Evolutionary conservation across 768 basidiomycete genomes (phyloP), one percentile per base, ranked within the genome.

Genomic region (Coprinellus micaceus): DNA sequence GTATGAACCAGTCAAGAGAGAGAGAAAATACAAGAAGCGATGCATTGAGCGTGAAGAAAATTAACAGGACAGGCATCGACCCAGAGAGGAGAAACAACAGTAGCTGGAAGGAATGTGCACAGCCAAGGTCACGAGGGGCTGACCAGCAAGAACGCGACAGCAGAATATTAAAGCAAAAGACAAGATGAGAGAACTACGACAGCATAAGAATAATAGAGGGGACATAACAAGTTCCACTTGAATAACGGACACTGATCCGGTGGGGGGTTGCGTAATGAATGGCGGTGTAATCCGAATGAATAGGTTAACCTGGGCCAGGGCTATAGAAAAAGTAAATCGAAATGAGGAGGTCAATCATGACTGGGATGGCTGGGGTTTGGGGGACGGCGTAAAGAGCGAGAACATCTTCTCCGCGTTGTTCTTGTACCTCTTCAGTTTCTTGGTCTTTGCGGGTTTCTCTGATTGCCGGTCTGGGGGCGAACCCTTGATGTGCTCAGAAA

Each of bases 321-420:
- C 10, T 43, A 5, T 6, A 19, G 40, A 19, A 21, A 43, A 21
- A 43, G 40, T 17, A 21, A 15, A 43, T 5, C 40, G n/a, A 21
- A 21, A 7, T 4, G 13, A 21, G n/a, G 40, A 43, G 40, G 15
- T 15, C 40, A 19, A 9, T 43, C 19, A 43, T 17, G 40, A 43
- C 5, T 43, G 40, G n/a, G 13, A 43, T 7, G 40, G 40, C 21
- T 47, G 22, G 54, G 61, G 46, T 48, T 55, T 55, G 26, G 54
- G 45, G 25, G 61, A 52, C 25, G 87, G 82, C 41, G 86, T 86
- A 69, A 93, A 92, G 60, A 93, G 74, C 29, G 89, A 89, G 56
- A 93, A 78, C 54, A 93, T 81, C 61, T 92, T 92, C 76, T 91
- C 90, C 2, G 91, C 89, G 59, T 86, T 88, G 66, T 91, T 86